Evolutionary conservation across 140 eudicot genomes (phyloP).

Genomic region (Cichorium intybus): DNA sequence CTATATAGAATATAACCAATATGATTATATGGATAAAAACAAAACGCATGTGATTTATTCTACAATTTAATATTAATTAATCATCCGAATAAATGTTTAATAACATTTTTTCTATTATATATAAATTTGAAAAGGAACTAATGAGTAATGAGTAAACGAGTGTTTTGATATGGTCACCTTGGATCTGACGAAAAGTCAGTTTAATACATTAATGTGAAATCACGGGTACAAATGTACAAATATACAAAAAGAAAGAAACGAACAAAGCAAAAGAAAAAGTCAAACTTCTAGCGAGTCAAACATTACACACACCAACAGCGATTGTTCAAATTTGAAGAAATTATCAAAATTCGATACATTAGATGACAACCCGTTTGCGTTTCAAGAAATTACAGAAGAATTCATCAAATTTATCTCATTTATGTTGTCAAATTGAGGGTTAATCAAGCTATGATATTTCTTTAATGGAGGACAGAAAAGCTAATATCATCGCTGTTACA

Average conservation of each 20-base stretch:
- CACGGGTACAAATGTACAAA: background rate
- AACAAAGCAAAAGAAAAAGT: slow-evolving; percentile 18
- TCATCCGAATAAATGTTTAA: background rate
- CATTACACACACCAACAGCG: slow-evolving; percentile 11
- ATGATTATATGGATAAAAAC: no score
- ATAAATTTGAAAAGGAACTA: background rate
- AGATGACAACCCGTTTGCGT: background rate
- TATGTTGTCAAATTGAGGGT: background rate
- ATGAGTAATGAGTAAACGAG: background rate
- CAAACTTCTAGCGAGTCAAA: slow-evolving; percentile 30
- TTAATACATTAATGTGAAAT: background rate
- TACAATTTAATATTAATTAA: background rate
- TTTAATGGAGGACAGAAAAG: slow-evolving; percentile 61
- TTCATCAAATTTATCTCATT: background rate
- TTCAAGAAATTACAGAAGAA: background rate
- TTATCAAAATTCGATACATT: background rate
- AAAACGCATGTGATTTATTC: no score
- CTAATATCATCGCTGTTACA: slow-evolving; percentile 39
- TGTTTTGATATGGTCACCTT: slow-evolving; percentile 4
- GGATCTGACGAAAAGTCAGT: background rate
- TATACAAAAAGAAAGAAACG: slow-evolving; percentile 5
- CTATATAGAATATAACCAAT: no score
- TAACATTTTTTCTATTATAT: background rate
- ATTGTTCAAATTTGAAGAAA: background rate
- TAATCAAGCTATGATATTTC: slow-evolving; percentile 14